Base-by-base conservation (phyloP, 1,284 basidiomycete species). In the Thecaphora frezii region DNA sequence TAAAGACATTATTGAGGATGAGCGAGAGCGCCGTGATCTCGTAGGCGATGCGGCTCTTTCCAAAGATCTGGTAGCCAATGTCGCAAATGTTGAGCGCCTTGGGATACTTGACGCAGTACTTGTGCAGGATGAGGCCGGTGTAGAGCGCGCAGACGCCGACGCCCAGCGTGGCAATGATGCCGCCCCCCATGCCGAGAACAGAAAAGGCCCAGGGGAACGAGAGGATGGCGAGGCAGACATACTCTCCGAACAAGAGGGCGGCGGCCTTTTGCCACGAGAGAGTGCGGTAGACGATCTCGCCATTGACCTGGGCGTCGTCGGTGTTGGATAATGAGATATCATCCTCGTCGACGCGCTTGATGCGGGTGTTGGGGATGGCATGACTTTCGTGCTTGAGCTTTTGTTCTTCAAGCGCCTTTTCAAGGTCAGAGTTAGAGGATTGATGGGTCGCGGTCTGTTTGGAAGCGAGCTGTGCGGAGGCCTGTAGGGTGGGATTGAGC, bases 61-160 rank as follows among this genome's bases (percentile, higher is more conserved):
- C 83, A 58, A 83, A 84, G 39, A 87, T 81, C 37, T 83, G 80
- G 26, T 81, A 81, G 2, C 85, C 86, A 28, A 87, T 85, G 63
- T 88, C 86, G 71, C 85, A 86, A 25, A 87, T 85, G 66, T 87
- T 84, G n/a, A 82, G 82, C 13, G 69, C 48, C 3, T 67, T 58
- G 0, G 86, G 86, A 57, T 88, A 83, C 55, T 80, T 80, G 67
- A 88, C 81, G 74, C 85, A 86, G 76, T 84, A 88, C 4, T 81
- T 77, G 83, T 84, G 85, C 9, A 86, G 81, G 22, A 48, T 68
- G 21, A 76, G 51, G 13, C 69, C 72, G 5, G 75, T 77, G 46
- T 74, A 72, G 16, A 73, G 58, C 5, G 70, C 68, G 3, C 67
- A 45, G 10, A 69, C n/a, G 19, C 72, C 75, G 38, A 76, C 21